Conservation (phyloP, 495 filamentous ascomycete species). For the Apiosordaria backusii region DNA sequence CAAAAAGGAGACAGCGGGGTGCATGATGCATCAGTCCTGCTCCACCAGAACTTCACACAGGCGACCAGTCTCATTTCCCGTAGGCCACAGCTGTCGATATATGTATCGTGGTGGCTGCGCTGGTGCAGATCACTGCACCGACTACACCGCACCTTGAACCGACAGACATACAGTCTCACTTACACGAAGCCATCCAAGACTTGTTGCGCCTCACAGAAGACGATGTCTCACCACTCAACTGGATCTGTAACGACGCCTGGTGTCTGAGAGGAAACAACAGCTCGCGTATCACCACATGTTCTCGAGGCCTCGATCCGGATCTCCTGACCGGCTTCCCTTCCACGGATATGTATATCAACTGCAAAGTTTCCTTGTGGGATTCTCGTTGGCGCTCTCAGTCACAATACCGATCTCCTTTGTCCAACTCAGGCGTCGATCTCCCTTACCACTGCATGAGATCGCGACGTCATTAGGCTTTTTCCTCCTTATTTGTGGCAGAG, state of each 20-base stretch:
- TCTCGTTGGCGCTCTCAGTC: background rate
- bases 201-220: background rate
- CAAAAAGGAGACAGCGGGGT: slow-evolving; percentile 5
- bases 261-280: background rate
- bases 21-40: background rate
- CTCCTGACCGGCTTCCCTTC: background rate
- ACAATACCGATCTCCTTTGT: background rate
- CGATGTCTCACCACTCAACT: background rate
- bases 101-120: slow-evolving; percentile 1
- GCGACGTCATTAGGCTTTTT: background rate
- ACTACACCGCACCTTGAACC: background rate
- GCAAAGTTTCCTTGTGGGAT: background rate
- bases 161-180: background rate
- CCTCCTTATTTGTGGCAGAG: background rate
- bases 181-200: background rate
- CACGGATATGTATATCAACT: background rate
- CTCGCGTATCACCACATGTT: background rate
- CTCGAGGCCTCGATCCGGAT: background rate
- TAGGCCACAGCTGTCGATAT: background rate
- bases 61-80: background rate
- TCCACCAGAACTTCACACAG: background rate
- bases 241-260: background rate
- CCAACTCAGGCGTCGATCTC: background rate
- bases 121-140: slow-evolving; percentile 1
- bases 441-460: background rate